These are phyloP conservation scores for Carex scoparia DNA, from an alignment of 176 grass and related monocot species.

Conservation along the genomic window DNA sequence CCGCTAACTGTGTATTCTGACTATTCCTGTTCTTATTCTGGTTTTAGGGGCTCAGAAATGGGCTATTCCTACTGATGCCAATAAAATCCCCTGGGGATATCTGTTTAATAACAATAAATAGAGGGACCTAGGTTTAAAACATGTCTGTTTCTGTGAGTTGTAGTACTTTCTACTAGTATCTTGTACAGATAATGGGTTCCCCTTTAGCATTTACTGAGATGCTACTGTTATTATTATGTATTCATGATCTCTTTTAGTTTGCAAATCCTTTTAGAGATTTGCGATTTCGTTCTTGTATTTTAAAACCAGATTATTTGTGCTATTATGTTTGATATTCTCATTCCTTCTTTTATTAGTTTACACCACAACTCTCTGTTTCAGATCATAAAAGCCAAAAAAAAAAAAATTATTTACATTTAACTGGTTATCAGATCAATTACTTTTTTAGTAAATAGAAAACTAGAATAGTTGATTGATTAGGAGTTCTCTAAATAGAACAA, in stretches of 20 bases:
- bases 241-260: background rate
- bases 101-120: slow-evolving; percentile 19
- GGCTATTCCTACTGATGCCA: slow-evolving; percentile 67
- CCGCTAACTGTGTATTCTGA: slow-evolving; percentile 82
- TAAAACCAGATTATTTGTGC: background rate
- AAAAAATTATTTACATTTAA: background rate
- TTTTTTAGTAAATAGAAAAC: background rate
- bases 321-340: background rate
- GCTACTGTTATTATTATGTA: background rate
- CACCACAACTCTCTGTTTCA: background rate
- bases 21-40: slow-evolving; percentile 81
- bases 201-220: background rate
- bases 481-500: background rate
- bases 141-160: slow-evolving; percentile 16
- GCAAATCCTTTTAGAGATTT: background rate
- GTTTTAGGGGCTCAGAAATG: slow-evolving; percentile 73
- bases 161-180: background rate
- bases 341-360: background rate
- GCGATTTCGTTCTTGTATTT: background rate
- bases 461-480: background rate
- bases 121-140: background rate
- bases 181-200: slow-evolving; percentile 7
- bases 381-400: too few relatives aligned
- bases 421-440: background rate
- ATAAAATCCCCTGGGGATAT: slow-evolving; percentile 40